Evolutionary conservation across 768 basidiomycete species (phyloP), one percentile per base, ranked within the genome.

Genomic region (Galerina sulciceps): DNA sequence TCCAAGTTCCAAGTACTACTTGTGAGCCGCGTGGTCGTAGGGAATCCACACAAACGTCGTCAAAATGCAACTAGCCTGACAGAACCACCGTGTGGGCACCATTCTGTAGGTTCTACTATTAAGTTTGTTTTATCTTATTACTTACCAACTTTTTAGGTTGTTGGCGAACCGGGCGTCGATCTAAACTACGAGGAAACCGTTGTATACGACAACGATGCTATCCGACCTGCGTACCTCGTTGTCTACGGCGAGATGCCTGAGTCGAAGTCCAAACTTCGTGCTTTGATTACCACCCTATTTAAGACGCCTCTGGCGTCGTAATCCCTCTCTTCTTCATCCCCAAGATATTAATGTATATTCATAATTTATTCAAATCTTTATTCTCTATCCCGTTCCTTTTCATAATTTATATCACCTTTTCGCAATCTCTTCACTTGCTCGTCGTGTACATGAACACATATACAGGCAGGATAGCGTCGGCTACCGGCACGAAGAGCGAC

Each of bases 111-210:
- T 11, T 14, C 55, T 23, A 10, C 34, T 17, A 15, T 51, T 26
- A 15, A 52, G 20, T 5, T 59, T n/a, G 46, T 22, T 34, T 3
- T 61, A 8, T 60, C 22, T 14, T 54, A 40, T 51, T 54, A 35
- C 9, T 43, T 18, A 44, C 36, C 23, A 34, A 23, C 31, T 36
- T 37, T 40, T 8, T 56, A 88, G 87, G 76, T 89, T 18, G 71
- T 83, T 8, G 88, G 87, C 3, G 77, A 83, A 59, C 87, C 87
- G n/a, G 88, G 88, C 1, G 73, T 71, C 38, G 85, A 86, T 66
- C 71, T 89, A 48, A 89, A 88, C 66, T 88, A 87, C 58, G 85
- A 85, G 69, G 88, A 89, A 69, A 88, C 85, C 3, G 85, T 88
- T 8, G 85, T 87, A 13, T 89, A 89, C 63, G 65, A 75, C 43